Percentiles rank a stretch among this genome's conserved stretches.
phyloP scores from a whole-genome alignment of 2,329 filamentous ascomycete species.

The Phaeosphaeriaceae sp. region DNA sequence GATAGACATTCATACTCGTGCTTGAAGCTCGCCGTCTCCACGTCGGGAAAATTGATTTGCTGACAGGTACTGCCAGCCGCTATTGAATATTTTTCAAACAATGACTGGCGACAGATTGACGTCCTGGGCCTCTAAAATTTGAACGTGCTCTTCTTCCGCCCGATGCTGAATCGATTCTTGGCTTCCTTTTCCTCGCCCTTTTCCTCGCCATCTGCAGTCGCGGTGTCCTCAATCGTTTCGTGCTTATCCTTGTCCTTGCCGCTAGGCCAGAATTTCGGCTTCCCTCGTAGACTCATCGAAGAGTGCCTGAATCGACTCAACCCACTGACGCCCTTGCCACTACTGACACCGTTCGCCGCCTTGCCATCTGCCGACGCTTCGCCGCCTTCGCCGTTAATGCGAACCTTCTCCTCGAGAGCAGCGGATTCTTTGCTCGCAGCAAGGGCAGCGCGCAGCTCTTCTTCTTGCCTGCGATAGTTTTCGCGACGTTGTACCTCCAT shows the following conservation, averaged over 20 bases:
- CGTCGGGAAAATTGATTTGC: too few relatives aligned
- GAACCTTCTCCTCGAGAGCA: conserved; percentile 52
- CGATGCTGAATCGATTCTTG: conserved; percentile 72
- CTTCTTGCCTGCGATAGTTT: conserved; percentile 64
- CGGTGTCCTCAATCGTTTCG: conserved; percentile 26
- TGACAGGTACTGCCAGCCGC: too few relatives aligned
- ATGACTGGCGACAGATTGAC: not conserved
- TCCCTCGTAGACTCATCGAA: conserved; percentile 80
- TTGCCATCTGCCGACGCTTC: conserved; percentile 12
- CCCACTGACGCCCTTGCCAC: conserved; percentile 41
- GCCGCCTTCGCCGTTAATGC: conserved; percentile 13
- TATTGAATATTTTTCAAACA: not conserved
- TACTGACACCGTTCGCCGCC: conserved; percentile 48
- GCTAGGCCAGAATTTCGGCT: conserved; percentile 72
- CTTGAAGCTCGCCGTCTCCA: too few relatives aligned
- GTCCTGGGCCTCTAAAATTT: conserved; percentile 23
- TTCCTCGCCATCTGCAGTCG: conserved; percentile 33
- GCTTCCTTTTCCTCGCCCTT: conserved; percentile 65
- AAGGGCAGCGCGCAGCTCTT: conserved; percentile 68
- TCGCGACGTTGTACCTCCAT: conserved; percentile 62
- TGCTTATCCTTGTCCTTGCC: conserved; percentile 48
- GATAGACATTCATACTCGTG: too few relatives aligned
- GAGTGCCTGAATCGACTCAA: conserved; percentile 73
- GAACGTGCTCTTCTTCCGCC: conserved; percentile 73
- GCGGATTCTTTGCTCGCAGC: conserved; percentile 71